Conservation (phyloP, 2,329 filamentous ascomycete species). For the Didymellaceae sp. region DNA sequence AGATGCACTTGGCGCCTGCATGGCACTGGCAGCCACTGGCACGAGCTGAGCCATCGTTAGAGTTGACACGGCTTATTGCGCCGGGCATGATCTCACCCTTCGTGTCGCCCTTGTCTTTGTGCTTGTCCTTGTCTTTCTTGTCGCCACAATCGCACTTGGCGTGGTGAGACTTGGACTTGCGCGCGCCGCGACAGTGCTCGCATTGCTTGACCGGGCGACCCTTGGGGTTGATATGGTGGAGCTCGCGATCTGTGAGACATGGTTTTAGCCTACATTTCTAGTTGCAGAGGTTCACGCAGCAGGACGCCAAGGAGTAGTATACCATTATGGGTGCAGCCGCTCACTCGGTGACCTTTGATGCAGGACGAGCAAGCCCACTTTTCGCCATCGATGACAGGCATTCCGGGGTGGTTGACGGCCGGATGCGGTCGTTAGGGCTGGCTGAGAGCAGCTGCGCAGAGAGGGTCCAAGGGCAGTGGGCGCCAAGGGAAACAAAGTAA, state of each 20-base stretch:
- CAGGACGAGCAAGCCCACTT: conserved; percentile 99
- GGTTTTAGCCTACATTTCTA: conserved; percentile 25
- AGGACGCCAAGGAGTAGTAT: conserved; percentile 42
- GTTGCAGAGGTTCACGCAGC: conserved; percentile 2
- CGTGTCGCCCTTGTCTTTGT: conserved; percentile 54
- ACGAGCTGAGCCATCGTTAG: conserved; percentile 44
- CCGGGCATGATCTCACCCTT: conserved; percentile 48
- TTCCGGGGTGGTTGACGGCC: conserved; percentile 41
- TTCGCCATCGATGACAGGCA: conserved; percentile 73
- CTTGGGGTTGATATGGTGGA: conserved; percentile 97
- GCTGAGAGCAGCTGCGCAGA: conserved; percentile 32
- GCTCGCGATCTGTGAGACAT: conserved; percentile 73
- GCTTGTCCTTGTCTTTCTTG: conserved; percentile 71
- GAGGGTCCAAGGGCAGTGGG: conserved; percentile 20
- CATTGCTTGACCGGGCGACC: conserved; percentile 97
- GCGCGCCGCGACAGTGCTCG: conserved; percentile 91
- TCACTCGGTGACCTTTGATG: conserved; percentile 97
- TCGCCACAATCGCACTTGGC: conserved; percentile 97
- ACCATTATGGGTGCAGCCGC: conserved; percentile 97
- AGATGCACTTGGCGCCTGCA: conserved; percentile 66
- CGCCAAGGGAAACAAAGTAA: conserved; percentile 18
- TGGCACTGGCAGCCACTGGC: conserved; percentile 60
- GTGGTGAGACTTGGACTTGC: conserved; percentile 94
- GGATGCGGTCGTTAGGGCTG: conserved; percentile 43
- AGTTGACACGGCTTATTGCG: conserved; percentile 32